Evolutionary conservation across 2,329 filamentous ascomycete species (phyloP).

Genomic region (Cytospora piceae): DNA sequence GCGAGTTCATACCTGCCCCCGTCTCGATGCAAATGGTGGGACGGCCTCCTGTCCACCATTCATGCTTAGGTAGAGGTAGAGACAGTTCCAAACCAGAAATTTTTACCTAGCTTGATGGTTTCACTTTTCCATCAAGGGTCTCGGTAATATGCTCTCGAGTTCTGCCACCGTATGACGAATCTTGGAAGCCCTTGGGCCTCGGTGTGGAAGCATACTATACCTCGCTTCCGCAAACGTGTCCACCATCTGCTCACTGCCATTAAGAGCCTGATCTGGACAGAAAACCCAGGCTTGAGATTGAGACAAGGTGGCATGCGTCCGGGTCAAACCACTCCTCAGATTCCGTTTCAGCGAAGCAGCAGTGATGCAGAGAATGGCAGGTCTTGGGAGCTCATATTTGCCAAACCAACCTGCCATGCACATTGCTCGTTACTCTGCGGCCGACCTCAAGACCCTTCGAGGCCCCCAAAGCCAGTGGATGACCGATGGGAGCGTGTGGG

Average conservation of each 20-base stretch:
- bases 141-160: not conserved
- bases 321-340: conserved; percentile 19
- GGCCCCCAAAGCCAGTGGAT: conserved; percentile 14
- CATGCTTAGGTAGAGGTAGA: not conserved
- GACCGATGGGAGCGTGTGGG: not conserved
- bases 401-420: conserved; percentile 8
- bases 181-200: not conserved
- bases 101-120: too few species aligned
- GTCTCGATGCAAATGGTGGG: conserved; percentile 10
- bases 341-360: conserved; percentile 26
- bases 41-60: conserved; percentile 1
- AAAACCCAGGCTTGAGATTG: conserved; percentile 19
- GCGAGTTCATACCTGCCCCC: not conserved
- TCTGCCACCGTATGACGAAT: not conserved
- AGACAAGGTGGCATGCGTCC: conserved; percentile 24
- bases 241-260: not conserved
- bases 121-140: too few species aligned
- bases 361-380: conserved; percentile 8
- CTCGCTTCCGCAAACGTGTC: conserved; percentile 18
- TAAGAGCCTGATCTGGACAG: conserved; percentile 23
- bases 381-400: not conserved
- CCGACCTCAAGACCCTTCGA: conserved; percentile 19
- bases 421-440: conserved; percentile 11
- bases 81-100: not conserved
- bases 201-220: not conserved